Base-by-base conservation (phyloP, 106 monocot genomes). In the Allium cepa region DNA sequence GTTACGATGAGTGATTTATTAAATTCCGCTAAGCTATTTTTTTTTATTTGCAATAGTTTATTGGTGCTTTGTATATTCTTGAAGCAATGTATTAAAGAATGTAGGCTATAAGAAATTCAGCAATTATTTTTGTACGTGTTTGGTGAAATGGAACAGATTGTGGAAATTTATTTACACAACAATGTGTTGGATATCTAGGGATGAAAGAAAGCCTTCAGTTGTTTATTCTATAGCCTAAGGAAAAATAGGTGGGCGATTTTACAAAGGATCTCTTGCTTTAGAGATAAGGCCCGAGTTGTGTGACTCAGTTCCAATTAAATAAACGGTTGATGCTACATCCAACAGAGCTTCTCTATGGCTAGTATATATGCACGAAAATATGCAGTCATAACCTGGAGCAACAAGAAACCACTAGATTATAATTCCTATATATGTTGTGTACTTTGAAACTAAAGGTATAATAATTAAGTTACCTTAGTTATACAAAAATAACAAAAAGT, bases 301-400 rank as follows among this genome's bases (percentile, higher is more conserved):
- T 46, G 97, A 87, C 57, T 92, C 97, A 67, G 93, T 82, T 57
- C 97, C 97, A 75, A 99, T 82, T 59, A 99, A 69, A 72, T 99
- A 92, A 79, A 61, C 83, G 58, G 97, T 80, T 59, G 92, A 87
- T 53, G 92, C 92, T 74, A 99, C 92, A 71, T 93, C 97, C 79
- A 93, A 69, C 92, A 89, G 47, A 99, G 72, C 75, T 99, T 99
- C 78, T 99, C 97, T 69, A 99, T 66, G 59, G 97, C 97, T 83
- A 90, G 97, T 75, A 99, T 99, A 56, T 99, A 99, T 60, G 87
- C 90, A 59, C 92, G 92, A 62, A 99, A 99, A 83, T 99, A 93
- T 73, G 87, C 90, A 85, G 90, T 99, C 67, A 99, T 64, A 77
- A 99, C 90, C 97, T 99, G 77, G 46, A 11, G 26, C 59, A 59